Evolutionary conservation across 805 yeast species (phyloP).

Genomic region (Komagataella populi): DNA sequence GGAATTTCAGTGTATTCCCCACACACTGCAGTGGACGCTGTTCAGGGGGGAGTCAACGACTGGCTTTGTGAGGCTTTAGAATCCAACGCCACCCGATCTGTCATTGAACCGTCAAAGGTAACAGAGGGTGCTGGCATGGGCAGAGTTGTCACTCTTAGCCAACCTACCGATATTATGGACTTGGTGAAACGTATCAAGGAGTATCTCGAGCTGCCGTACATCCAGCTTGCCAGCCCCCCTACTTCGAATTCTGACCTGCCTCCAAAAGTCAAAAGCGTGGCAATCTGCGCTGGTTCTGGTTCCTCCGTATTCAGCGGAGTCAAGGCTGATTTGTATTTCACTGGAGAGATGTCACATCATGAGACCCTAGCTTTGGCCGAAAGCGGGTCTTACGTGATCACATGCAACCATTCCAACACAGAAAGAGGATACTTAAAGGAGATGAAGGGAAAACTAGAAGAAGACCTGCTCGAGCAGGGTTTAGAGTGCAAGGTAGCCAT

Average conservation of each 20-base stretch:
- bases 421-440: conserved; percentile 70
- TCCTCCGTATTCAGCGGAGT: conserved; percentile 56
- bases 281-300: conserved; percentile 95
- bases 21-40: conserved; percentile 93
- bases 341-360: conserved; percentile 94
- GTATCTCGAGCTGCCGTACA: conserved; percentile 32
- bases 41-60: conserved; percentile 86
- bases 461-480: conserved; percentile 21
- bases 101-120: conserved; percentile 30
- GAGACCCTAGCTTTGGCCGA: conserved; percentile 68
- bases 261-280: conserved; percentile 38
- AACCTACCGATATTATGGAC: conserved; percentile 26
- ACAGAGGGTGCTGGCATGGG: conserved; percentile 70
- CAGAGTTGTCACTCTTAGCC: conserved; percentile 37
- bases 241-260: conserved; percentile 13
- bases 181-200: conserved; percentile 40
- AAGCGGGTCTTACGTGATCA: conserved; percentile 54
- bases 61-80: conserved; percentile 59
- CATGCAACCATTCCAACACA: conserved; percentile 84
- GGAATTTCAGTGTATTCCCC: conserved; percentile 90
- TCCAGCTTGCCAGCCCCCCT: conserved; percentile 35
- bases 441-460: conserved; percentile 33
- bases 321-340: conserved; percentile 56
- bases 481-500: conserved; percentile 28
- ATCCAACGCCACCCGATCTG: conserved; percentile 8